Conservation (phyloP, 139 green algal species). For the Chlorella sp. region DNA sequence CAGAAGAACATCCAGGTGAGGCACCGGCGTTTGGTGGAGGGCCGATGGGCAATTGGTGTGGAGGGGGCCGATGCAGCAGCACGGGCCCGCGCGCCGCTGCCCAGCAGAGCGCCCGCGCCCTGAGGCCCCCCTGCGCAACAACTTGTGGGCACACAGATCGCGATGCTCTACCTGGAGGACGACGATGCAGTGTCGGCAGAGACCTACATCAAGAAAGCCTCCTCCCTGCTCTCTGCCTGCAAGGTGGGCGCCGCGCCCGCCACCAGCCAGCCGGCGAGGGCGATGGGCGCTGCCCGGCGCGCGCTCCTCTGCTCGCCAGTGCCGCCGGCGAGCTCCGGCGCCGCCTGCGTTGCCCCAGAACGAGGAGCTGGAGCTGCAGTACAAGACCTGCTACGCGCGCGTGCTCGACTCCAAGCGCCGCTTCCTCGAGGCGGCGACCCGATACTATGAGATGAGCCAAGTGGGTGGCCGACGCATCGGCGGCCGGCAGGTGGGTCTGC, state of each 20-base stretch:
- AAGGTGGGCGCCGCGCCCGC: slow-evolving; percentile 38
- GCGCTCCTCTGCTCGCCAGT: neutral
- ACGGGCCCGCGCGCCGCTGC: too few species aligned
- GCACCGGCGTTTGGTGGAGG: too few species aligned
- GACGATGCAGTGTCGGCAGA: slow-evolving; percentile 92
- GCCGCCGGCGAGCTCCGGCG: neutral
- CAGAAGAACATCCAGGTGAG: slow-evolving; percentile 88
- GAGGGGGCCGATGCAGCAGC: too few species aligned
- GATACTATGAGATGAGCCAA: slow-evolving; percentile 89
- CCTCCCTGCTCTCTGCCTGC: slow-evolving; percentile 71
- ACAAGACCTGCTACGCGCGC: slow-evolving; percentile 95
- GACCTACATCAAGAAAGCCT: slow-evolving; percentile 93
- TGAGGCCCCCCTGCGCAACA: too few species aligned
- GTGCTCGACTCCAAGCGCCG: slow-evolving; percentile 95
- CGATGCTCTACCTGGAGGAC: slow-evolving; percentile 94
- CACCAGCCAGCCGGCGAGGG: too few species aligned
- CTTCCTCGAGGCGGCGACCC: slow-evolving; percentile 88
- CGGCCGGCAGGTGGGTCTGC: slow-evolving; percentile 6
- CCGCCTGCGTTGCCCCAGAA: slow-evolving; percentile 47
- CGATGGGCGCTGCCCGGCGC: too few species aligned
- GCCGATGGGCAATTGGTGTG: too few species aligned
- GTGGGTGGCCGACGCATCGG: slow-evolving; percentile 27
- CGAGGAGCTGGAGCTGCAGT: slow-evolving; percentile 89
- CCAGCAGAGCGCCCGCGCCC: too few species aligned
- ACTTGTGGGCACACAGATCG: too few species aligned